Evolutionary conservation across 2,329 filamentous ascomycete species (phyloP), one percentile per base, ranked within the genome.

Genomic region (Pseudogymnoascus sp.): DNA sequence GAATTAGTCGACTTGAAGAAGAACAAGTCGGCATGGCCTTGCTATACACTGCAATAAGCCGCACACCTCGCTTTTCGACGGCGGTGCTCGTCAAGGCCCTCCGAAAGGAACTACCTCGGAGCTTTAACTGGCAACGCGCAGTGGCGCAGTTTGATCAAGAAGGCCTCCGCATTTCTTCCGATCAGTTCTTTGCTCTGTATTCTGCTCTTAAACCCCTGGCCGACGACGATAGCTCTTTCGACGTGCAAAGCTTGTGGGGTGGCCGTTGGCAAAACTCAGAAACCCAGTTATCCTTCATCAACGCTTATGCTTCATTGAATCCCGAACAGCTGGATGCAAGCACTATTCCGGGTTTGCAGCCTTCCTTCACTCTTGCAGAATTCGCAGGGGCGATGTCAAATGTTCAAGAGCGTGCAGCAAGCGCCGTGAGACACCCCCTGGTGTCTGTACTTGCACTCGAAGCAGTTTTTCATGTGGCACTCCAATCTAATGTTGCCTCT

Each of bases 261-360:
- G 92, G 92, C 6, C 70, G 84, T 65, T 99, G 95, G 93, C 85
- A 88, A 65, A 85, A 95, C 68, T 84, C 89, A 12, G 87, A 96
- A 65, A 91, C 94, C 0, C 93, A 97, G 67, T 78, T 99, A 37
- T 95, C 92, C n/a, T 97, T 97, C 72, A 84, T 97, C 61, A 88
- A 89, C 66, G 92, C 92, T 16, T 97, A 93, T 72, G 81, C 93
- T 21, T 90, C 89, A 3, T 82, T 92, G 63, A 84, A 83, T 11
- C 82, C 88, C 0, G 84, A 90, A 29, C 84, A 92, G 69, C 81
- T 96, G 26, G 92, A 97, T 72, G 89, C 91, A 2, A 89, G 87
- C 11, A 89, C 89, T 37, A 94, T 97, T 63, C 93, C 92, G 0
- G 85, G 88, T 35, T 81, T 97, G 37, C 84, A 90, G 62, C 83